These are phyloP conservation scores for Endogone sp. DNA, from an alignment of 192 early-diverging fungal genomes.

Conservation along the genomic window DNA sequence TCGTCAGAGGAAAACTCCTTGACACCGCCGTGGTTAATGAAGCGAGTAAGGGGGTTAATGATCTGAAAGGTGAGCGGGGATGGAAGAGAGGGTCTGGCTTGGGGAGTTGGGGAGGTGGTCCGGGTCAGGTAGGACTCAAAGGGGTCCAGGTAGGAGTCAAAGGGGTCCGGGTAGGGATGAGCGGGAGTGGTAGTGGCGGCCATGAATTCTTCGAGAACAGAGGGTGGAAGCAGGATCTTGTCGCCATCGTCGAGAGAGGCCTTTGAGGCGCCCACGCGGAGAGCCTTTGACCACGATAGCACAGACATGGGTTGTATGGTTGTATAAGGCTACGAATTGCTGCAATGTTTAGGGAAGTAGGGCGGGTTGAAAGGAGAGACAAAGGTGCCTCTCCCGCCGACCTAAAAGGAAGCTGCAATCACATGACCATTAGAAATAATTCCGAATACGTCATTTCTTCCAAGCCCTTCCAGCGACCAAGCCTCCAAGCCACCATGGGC, in stretches of 20 bases:
- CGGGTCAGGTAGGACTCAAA: background rate
- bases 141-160: background rate
- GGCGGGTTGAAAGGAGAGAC: too few species aligned
- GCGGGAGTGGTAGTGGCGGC: conserved; percentile 14
- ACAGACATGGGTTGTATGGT: too few species aligned
- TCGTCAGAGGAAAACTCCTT: conserved; percentile 67
- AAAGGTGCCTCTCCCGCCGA: too few species aligned
- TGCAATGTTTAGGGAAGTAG: too few species aligned
- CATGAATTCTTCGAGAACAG: conserved; percentile 45
- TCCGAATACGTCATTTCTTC: too few species aligned
- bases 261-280: background rate
- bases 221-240: conserved; percentile 50
- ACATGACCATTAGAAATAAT: too few species aligned
- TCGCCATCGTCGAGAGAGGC: conserved; percentile 38
- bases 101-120: background rate
- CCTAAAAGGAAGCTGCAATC: too few species aligned
- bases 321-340: too few species aligned
- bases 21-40: conserved; percentile 58
- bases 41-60: conserved; percentile 37
- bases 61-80: conserved; percentile 60
- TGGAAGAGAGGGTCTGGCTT: conserved; percentile 22
- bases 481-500: too few species aligned
- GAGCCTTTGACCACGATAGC: background rate
- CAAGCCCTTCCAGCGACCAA: too few species aligned
- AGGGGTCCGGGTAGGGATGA: conserved; percentile 6